These are phyloP conservation scores for Teratosphaeria viscida DNA, from an alignment of 2,329 filamentous ascomycete species.

Conservation along the genomic window DNA sequence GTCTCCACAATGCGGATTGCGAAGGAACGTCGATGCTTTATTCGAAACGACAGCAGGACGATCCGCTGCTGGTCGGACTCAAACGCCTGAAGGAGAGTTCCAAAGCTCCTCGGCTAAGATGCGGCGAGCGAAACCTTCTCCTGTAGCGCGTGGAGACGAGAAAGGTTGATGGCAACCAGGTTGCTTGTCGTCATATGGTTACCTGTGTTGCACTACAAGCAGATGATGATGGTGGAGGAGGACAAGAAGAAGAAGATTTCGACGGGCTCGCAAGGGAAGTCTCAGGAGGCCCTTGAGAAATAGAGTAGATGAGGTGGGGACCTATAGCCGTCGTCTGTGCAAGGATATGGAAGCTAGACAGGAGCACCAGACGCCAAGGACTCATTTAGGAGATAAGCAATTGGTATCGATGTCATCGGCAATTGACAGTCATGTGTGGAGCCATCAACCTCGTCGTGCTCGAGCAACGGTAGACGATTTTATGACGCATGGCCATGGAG, in stretches of 20 bases:
- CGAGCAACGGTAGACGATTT: background rate
- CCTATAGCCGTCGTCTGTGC: background rate
- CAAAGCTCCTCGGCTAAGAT: background rate
- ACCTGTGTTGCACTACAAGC: background rate
- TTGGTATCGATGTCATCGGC: background rate
- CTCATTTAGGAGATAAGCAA: background rate
- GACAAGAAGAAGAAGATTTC: background rate
- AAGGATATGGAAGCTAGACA: background rate
- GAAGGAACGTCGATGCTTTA: background rate
- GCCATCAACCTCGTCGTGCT: background rate
- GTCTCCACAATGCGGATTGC: background rate
- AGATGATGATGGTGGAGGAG: background rate
- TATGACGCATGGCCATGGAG: background rate
- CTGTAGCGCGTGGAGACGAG: background rate
- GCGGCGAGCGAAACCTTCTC: background rate
- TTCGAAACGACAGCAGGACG: background rate
- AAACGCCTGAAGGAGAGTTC: background rate
- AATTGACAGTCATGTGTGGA: background rate
- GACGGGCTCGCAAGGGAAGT: background rate
- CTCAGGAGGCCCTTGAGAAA: background rate
- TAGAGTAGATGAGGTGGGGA: background rate
- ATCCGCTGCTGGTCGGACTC: background rate
- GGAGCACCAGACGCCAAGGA: background rate
- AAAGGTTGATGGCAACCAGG: background rate
- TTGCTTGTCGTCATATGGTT: background rate